Evolutionary conservation across 306 rosid genomes (phyloP), one percentile per base, ranked within the genome.

Genomic region (Prunus fruticosa): DNA sequence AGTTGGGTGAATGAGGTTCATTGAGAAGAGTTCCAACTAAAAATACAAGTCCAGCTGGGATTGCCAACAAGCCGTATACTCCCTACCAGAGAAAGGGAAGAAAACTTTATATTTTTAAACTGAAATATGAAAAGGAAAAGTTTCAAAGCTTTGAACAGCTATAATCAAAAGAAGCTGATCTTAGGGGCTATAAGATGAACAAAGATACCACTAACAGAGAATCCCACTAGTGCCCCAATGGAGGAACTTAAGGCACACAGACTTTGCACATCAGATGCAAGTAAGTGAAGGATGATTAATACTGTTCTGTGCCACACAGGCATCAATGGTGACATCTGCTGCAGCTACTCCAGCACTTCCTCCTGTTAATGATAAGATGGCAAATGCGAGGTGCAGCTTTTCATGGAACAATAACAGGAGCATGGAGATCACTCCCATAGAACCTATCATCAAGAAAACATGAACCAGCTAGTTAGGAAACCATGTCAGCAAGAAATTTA

Each of bases 301-400:
- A 64, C 97, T 95, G 85, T 92, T 92, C 79, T 92, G 98, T 53
- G 97, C 98, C 73, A 89, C 96, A 72, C 98, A 95, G 18, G 98
- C 98, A 80, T 92, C 98, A 67, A 92, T 95, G 49, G 98, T 95
- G 70, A 95, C 98, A 57, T 95, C 98, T 32, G 98, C 97, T 80
- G 84, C 76, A 53, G 98, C 97, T 72, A 76, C 95, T 56, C 95
- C 96, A 41, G 93, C 91, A 82, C 97, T 95, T 63, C 89, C 92
- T 10, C 82, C 88, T 64, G 98, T 92, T 72, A 95, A 82, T 68
- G 89, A 64, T 82, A 90, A 57, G 64, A 95, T 30, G 45, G 98
- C 98, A 45, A 92, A 80, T 67, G 85, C 86, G 28, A 95, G 84
- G 80, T 89, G 98, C 79, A 95, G 82, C 73, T 89, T 84, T 68